Conservation (phyloP, 2,329 filamentous ascomycete species). For the Byssochlamys sp. region DNA sequence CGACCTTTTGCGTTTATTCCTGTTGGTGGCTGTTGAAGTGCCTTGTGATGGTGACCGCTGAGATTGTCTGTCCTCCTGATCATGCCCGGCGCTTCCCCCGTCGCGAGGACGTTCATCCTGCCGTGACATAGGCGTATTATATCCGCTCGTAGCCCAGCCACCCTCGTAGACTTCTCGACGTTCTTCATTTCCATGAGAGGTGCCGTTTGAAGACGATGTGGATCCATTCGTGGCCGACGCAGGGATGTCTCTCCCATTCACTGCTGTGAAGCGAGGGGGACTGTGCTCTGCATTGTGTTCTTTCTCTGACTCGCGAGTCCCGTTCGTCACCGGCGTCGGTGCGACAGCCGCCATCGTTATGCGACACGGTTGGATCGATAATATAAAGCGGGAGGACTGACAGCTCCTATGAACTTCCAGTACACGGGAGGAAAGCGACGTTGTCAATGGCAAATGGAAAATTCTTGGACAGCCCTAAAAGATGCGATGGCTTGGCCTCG, state of each 20-base stretch:
- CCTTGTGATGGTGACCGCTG: slow-evolving; percentile 17
- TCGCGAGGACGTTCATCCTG: slow-evolving; percentile 41
- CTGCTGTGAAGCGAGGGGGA: slow-evolving; percentile 37
- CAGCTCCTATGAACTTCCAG: background rate
- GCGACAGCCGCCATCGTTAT: slow-evolving; percentile 27
- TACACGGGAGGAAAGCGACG: background rate
- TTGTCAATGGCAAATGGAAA: background rate
- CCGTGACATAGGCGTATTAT: slow-evolving; percentile 14
- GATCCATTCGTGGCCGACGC: slow-evolving; percentile 8
- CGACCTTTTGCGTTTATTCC: slow-evolving; percentile 60
- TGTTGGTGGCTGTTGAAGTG: slow-evolving; percentile 22
- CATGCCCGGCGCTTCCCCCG: slow-evolving; percentile 31
- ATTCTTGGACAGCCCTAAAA: background rate
- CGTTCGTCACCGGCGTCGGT: slow-evolving; percentile 23
- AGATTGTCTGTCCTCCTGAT: slow-evolving; percentile 15
- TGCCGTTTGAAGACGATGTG: slow-evolving; percentile 5
- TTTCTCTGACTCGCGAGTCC: slow-evolving; percentile 24
- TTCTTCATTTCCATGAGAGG: slow-evolving; percentile 13
- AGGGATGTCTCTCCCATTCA: slow-evolving; percentile 32
- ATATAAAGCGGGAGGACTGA: background rate
- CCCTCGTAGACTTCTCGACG: slow-evolving; percentile 11
- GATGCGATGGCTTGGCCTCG: background rate
- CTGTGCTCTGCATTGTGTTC: slow-evolving; percentile 31
- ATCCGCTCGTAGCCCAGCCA: slow-evolving; percentile 10
- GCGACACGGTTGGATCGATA: background rate